Base-by-base conservation (phyloP, 805 yeast species). In the Jamesozyma jinghongensis region DNA sequence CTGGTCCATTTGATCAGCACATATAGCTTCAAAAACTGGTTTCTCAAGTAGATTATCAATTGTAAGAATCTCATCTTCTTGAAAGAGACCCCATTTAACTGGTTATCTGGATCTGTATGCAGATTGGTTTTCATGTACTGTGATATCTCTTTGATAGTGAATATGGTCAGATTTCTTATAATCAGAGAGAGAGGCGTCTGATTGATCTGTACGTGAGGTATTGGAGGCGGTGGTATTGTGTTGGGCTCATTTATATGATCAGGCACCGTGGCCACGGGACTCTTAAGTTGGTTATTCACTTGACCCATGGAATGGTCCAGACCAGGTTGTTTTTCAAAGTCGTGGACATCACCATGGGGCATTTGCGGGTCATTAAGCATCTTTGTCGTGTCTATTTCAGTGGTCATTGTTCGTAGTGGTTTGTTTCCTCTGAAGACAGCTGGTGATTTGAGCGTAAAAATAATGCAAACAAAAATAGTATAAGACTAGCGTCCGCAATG, bases 1-100 rank as follows among this genome's bases (percentile, higher is more conserved):
- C 87, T 75, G 16, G 70, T 63, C 99, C 99, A 92, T 62, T 90
- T 88, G 39, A 82, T 75, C 31, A 92, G 63, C 2, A 94, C 95
- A 51, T 85, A 87, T 3, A 88, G 59, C 58, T 90, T 79, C 44
- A 88, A 75, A 55, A 81, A 86, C 52, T 88, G 92, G 54, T 85
- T 87, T 42, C 97, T 73, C 25, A 88, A 63, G 28, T 70, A 67
- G 2, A 90, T 81, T 18, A 92, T 68, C 42, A 82, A 62, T 27
- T 80, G 76, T 31, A 92, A 63, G 40, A 92, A 74, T 38, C 71
- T 70, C 45, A 76, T 90, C 47, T 84, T 77, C 4, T 66, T 63
- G 17, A 71, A 66, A 47, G 51, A 40, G 11, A 53, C 44, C 18
- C 19, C 19, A 19, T 14, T 32, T 14, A 25, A 19, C 19, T 14